phyloP scores from a whole-genome alignment of 768 basidiomycete genomes.

The Mycena metata region DNA sequence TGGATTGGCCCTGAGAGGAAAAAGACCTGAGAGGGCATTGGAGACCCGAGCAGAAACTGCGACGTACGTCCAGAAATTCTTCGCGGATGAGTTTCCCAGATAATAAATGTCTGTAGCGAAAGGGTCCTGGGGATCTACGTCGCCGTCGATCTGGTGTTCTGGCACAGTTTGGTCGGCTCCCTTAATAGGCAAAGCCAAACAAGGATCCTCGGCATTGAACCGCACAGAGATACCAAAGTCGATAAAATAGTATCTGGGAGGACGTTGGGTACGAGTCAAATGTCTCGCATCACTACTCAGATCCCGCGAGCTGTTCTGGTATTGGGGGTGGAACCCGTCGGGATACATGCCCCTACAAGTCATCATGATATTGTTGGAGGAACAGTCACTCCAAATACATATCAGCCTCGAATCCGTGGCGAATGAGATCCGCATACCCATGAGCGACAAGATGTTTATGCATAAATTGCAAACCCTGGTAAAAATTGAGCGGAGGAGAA shows the following conservation, averaged over 20 bases:
- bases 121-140: neutral
- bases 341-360: neutral
- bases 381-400: neutral
- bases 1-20: neutral
- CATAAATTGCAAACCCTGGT: conserved; percentile 9
- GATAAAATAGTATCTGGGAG: conserved; percentile 13
- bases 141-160: neutral
- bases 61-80: neutral
- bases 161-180: neutral
- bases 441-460: neutral
- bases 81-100: neutral
- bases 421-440: neutral
- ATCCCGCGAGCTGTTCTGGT: neutral
- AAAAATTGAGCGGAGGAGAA: neutral
- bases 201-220: neutral
- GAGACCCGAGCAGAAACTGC: no score
- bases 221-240: conserved; percentile 10
- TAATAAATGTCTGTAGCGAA: conserved; percentile 4
- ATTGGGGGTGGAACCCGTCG: neutral
- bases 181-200: neutral
- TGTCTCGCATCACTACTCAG: neutral
- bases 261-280: conserved; percentile 3
- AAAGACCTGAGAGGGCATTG: neutral
- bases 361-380: conserved; percentile 17
- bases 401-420: neutral